Evolutionary conservation across 495 filamentous ascomycete species (phyloP).

Genomic region (Penicillium canariense): DNA sequence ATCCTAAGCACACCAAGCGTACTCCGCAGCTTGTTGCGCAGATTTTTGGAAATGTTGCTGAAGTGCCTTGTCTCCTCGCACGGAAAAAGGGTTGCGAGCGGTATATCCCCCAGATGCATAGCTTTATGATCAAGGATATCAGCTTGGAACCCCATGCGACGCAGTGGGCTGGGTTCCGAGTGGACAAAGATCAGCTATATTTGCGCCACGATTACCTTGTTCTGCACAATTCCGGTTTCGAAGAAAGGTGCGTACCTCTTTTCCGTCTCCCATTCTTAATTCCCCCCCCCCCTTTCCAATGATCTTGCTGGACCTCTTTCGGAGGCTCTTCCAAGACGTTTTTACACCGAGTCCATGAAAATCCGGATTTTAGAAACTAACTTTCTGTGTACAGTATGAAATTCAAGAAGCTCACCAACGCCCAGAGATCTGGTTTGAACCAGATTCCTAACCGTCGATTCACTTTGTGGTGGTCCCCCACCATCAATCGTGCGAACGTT

Average conservation of each 20-base stretch:
- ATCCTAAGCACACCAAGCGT: too few species aligned
- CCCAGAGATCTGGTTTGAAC: conserved; percentile 96
- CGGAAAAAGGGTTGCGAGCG: not conserved
- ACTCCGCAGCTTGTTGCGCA: too few species aligned
- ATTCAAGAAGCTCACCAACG: conserved; percentile 99
- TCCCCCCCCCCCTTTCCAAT: not conserved
- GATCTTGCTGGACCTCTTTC: not conserved
- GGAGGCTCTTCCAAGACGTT: not conserved
- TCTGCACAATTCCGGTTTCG: conserved; percentile 58
- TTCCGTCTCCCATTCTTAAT: not conserved
- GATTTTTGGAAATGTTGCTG: too few species aligned
- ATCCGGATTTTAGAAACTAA: not conserved
- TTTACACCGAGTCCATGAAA: not conserved
- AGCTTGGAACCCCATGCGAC: conserved; percentile 35
- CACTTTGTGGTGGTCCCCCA: conserved; percentile 97
- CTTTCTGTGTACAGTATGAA: conserved; percentile 61
- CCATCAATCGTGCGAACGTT: conserved; percentile 60
- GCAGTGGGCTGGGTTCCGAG: conserved; percentile 45
- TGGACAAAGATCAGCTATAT: conserved; percentile 51
- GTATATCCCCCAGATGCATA: conserved; percentile 9
- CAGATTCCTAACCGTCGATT: conserved; percentile 99
- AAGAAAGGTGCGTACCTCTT: conserved; percentile 44
- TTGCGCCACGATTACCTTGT: conserved; percentile 46
- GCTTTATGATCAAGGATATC: conserved; percentile 40
- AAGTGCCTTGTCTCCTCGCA: too few species aligned